A percentile compares a stretch with the other conserved stretches of the same genome.
Conservation (phyloP, 2,329 filamentous ascomycete species). For the Fusarium sp. region DNA sequence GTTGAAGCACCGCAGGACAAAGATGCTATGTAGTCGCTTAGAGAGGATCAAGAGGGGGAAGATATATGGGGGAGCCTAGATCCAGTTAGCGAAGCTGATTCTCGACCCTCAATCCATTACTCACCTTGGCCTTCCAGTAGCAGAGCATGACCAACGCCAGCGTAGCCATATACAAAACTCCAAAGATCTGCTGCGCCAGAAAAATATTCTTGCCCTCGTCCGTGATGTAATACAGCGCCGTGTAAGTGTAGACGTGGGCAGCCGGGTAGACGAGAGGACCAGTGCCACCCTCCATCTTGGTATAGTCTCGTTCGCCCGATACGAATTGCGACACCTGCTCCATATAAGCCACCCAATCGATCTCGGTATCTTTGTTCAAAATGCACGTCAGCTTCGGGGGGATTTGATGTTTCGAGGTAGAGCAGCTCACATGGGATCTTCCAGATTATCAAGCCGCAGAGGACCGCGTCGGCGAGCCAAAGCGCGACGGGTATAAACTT, state of each 20-base stretch:
- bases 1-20: constrained; percentile 93
- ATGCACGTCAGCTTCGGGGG: constrained; percentile 13
- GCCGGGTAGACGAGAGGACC: constrained; percentile 96
- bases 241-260: constrained; percentile 93
- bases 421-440: constrained; percentile 80
- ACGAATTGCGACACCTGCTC: constrained; percentile 86
- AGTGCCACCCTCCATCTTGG: constrained; percentile 85
- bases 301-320: constrained; percentile 89
- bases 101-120: constrained; percentile 10
- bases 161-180: constrained; percentile 80
- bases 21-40: constrained; percentile 94
- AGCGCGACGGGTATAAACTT: constrained; percentile 69
- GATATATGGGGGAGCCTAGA: constrained; percentile 84
- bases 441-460: constrained; percentile 82
- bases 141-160: constrained; percentile 83
- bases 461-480: constrained; percentile 75
- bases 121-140: constrained; percentile 79
- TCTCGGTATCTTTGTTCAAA: constrained; percentile 82
- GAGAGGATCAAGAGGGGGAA: constrained; percentile 88
- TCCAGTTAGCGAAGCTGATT: background rate
- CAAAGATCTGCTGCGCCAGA: constrained; percentile 87
- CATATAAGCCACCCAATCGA: constrained; percentile 98
- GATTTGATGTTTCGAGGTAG: background rate
- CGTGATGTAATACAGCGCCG: constrained; percentile 81
- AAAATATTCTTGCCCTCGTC: constrained; percentile 80